Percentiles rank a stretch among this genome's conserved stretches.
Evolutionary conservation across 1,139 yeast species (phyloP).

Genomic region (Trichomonascaceae sp.): DNA sequence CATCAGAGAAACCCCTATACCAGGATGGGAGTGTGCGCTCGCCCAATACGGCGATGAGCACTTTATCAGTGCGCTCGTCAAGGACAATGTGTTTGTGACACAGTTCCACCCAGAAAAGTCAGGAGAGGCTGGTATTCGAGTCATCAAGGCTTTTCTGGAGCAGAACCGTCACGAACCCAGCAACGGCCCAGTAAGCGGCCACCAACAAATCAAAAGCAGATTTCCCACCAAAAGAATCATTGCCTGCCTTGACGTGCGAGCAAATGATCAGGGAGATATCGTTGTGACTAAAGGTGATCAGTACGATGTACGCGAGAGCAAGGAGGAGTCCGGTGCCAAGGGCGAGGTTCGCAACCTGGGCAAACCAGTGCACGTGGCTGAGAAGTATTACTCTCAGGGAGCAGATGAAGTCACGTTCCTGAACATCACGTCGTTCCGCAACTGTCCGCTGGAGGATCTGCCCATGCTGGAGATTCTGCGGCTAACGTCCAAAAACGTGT

Average conservation of each 20-base stretch:
- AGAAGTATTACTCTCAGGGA: conserved; percentile 79
- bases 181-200: conserved; percentile 4
- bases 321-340: conserved; percentile 32
- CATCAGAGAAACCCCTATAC: conserved; percentile 9
- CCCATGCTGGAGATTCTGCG: conserved; percentile 89
- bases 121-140: conserved; percentile 74
- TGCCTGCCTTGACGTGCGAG: conserved; percentile 93
- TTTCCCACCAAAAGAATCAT: conserved; percentile 50
- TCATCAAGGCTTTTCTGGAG: conserved; percentile 57
- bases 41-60: conserved; percentile 67
- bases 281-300: conserved; percentile 98
- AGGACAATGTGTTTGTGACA: conserved; percentile 76
- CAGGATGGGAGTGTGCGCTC: conserved; percentile 71
- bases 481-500: conserved; percentile 74
- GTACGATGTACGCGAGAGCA: conserved; percentile 90
- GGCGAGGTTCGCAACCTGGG: conserved; percentile 77
- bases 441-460: conserved; percentile 79
- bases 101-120: conserved; percentile 98
- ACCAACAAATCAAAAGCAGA: background rate
- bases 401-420: conserved; percentile 94
- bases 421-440: conserved; percentile 88
- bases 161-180: conserved; percentile 22
- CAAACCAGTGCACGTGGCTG: conserved; percentile 89
- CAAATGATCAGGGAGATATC: conserved; percentile 85
- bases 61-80: conserved; percentile 73